Conservation (phyloP, 1,284 basidiomycete species). For the Stereum hirsutum region DNA sequence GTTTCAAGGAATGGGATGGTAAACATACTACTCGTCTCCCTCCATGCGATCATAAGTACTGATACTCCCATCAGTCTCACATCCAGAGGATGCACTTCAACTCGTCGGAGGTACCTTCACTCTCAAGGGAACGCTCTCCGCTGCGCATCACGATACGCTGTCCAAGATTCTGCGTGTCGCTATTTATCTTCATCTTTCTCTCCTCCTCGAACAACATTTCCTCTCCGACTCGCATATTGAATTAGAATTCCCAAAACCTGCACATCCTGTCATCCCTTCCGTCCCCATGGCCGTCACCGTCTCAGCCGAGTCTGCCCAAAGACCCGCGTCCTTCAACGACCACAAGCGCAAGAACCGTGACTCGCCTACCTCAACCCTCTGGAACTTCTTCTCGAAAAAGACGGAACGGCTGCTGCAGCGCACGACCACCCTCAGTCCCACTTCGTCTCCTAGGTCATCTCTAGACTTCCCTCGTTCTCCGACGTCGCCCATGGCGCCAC, state of each 20-base stretch:
- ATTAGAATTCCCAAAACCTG: conserved; percentile 31
- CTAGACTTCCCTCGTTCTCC: conserved; percentile 24
- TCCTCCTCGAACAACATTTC: conserved; percentile 53
- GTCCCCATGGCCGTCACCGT: conserved; percentile 8
- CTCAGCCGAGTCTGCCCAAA: neutral
- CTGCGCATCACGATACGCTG: conserved; percentile 33
- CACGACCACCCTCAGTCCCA: conserved; percentile 22
- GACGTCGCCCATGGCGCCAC: conserved; percentile 8
- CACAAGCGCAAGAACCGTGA: conserved; percentile 17
- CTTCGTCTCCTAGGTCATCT: conserved; percentile 22
- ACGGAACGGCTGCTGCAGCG: conserved; percentile 25
- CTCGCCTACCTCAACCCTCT: conserved; percentile 23
- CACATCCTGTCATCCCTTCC: conserved; percentile 11
- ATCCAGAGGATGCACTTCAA: conserved; percentile 10
- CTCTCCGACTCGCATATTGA: conserved; percentile 40
- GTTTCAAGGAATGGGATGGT: conserved; percentile 43
- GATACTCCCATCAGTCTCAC: neutral
- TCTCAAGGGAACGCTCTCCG: conserved; percentile 35
- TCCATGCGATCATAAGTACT: no score
- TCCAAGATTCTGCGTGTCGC: conserved; percentile 40
- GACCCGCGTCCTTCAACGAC: conserved; percentile 8
- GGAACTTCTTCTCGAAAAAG: conserved; percentile 35
- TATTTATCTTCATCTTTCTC: conserved; percentile 47
- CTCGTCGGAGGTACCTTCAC: conserved; percentile 54
- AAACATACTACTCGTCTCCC: conserved; percentile 16